Evolutionary conservation across 148 eudicot genomes (phyloP).

Genomic region (Nepenthes mirabilis): DNA sequence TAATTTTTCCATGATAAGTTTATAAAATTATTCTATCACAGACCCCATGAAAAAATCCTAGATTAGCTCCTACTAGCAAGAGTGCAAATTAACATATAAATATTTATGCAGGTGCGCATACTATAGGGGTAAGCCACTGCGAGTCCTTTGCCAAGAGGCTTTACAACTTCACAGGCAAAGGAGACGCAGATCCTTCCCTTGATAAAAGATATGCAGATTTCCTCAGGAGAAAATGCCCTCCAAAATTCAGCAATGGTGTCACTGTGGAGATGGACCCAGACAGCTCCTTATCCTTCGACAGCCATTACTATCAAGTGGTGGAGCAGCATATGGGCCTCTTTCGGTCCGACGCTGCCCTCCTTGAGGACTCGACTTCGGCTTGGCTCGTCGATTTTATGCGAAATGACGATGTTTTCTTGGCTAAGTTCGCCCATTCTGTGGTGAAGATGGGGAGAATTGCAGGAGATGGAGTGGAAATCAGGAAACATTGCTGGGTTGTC

Average conservation of each 20-base stretch:
- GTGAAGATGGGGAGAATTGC: background rate
- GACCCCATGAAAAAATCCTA: background rate
- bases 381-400: background rate
- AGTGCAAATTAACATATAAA: background rate
- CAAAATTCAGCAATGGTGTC: background rate
- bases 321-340: background rate
- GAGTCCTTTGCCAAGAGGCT: conserved; percentile 14
- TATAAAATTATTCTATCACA: background rate
- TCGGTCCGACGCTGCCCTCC: background rate
- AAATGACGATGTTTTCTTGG: background rate
- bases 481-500: background rate
- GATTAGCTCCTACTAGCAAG: background rate
- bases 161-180: conserved; percentile 11
- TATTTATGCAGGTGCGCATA: conserved; percentile 41
- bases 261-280: background rate
- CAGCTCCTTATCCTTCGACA: background rate
- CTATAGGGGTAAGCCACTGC: conserved; percentile 45
- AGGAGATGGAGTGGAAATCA: background rate
- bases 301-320: background rate
- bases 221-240: background rate
- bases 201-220: background rate
- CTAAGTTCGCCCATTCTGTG: background rate
- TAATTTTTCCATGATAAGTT: too few relatives aligned
- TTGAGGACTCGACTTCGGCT: background rate
- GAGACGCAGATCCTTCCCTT: background rate